Conservation (phyloP, 768 basidiomycete genomes). For the Tylopilus felleus region DNA sequence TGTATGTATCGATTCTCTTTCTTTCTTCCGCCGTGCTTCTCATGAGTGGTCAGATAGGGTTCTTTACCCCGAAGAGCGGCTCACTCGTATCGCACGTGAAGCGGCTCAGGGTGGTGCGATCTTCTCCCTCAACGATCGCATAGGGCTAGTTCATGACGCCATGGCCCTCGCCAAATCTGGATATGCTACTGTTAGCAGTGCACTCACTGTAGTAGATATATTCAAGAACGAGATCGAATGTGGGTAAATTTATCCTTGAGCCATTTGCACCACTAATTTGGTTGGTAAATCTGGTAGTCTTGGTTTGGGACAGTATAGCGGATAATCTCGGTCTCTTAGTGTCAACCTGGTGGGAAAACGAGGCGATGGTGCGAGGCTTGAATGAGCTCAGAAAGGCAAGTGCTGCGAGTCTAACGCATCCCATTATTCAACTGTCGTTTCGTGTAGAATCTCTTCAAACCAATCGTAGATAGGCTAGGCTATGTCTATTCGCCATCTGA, state of each 20-base stretch:
- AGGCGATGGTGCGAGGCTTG: constrained; percentile 47
- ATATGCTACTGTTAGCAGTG: constrained; percentile 69
- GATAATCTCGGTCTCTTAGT: constrained; percentile 51
- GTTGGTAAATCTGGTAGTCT: constrained; percentile 42
- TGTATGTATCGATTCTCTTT: constrained; percentile 51
- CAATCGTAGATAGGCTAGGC: constrained; percentile 75
- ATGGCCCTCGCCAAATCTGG: constrained; percentile 81
- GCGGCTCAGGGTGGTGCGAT: constrained; percentile 62
- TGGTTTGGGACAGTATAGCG: constrained; percentile 77
- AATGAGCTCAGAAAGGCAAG: constrained; percentile 60
- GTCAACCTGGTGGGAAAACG: constrained; percentile 83
- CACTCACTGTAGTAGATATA: constrained; percentile 67
- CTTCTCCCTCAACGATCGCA: constrained; percentile 81
- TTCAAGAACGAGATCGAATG: constrained; percentile 77
- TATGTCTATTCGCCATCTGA: constrained; percentile 71
- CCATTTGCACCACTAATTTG: neutral
- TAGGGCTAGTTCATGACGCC: constrained; percentile 84
- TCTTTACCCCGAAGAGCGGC: constrained; percentile 75
- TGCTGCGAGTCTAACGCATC: constrained; percentile 2
- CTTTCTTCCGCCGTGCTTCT: neutral
- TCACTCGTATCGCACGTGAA: constrained; percentile 74
- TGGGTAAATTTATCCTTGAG: constrained; percentile 32
- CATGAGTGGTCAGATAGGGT: constrained; percentile 61
- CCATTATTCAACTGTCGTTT: neutral
- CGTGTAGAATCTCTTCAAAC: constrained; percentile 60